Conservation (phyloP, 108 stramenopile genomes). For the Fragilariopsis cylindrus region DNA sequence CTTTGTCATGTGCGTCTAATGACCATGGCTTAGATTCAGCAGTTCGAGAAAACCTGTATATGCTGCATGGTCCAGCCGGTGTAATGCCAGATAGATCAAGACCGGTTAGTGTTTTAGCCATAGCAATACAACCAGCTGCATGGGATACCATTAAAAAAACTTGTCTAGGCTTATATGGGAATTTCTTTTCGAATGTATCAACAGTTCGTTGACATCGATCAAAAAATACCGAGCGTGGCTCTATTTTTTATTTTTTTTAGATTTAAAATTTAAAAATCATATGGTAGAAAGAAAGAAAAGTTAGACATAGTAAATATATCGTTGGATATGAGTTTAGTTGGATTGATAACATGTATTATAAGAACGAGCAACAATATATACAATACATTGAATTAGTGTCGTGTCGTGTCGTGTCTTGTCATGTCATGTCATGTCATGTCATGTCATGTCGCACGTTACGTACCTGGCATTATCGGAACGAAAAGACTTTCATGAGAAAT, state of each 20-base stretch:
- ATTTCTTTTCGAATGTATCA: conserved; percentile 31
- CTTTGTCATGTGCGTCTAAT: conserved; percentile 44
- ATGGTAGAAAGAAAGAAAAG: conserved; percentile 4
- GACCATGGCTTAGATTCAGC: conserved; percentile 37
- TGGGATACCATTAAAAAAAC: conserved; percentile 51
- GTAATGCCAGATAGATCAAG: conserved; percentile 39
- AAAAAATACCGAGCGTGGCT: conserved; percentile 43
- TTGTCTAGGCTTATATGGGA: conserved; percentile 32
- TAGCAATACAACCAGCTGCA: conserved; percentile 56
- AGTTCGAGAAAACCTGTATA: conserved; percentile 46
- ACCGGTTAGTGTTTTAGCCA: conserved; percentile 40
- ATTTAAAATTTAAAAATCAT: background rate
- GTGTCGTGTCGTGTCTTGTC: background rate
- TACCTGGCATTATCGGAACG: conserved; percentile 51
- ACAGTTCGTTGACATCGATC: conserved; percentile 45
- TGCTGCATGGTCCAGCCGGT: conserved; percentile 57
- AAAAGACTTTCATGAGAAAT: conserved; percentile 42
- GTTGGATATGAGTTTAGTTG: background rate
- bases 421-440: background rate
- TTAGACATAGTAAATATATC: background rate
- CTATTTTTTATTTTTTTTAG: background rate
- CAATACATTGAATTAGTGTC: background rate
- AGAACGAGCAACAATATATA: background rate
- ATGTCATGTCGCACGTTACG: background rate
- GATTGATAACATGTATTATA: background rate